Evolutionary conservation across 2,329 filamentous ascomycete genomes (phyloP).

Genomic region (Monosporascus sp.): DNA sequence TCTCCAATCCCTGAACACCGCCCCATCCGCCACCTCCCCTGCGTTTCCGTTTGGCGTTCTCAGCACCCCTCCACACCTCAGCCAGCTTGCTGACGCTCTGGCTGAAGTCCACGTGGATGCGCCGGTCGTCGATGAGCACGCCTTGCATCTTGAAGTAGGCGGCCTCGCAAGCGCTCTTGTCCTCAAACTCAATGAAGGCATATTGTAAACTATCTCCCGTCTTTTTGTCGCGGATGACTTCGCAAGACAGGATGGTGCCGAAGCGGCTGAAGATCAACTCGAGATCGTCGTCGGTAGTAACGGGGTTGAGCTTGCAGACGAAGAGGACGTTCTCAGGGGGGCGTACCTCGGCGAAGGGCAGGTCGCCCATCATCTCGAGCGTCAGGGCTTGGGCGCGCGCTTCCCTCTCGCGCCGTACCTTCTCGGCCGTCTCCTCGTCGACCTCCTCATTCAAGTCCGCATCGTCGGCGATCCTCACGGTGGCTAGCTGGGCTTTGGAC

Average conservation of each 20-base stretch:
- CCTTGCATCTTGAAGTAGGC: conserved; percentile 99
- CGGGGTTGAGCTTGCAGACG: conserved; percentile 96
- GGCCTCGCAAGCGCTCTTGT: conserved; percentile 86
- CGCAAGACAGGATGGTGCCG: conserved; percentile 89
- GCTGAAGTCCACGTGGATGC: conserved; percentile 97
- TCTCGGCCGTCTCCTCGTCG: conserved; percentile 77
- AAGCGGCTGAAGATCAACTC: conserved; percentile 97
- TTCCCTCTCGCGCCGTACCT: conserved; percentile 77
- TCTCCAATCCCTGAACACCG: conserved; percentile 81
- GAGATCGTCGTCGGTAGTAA: conserved; percentile 90
- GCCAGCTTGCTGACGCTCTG: conserved; percentile 88
- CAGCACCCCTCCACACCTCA: conserved; percentile 80
- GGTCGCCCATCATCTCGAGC: conserved; percentile 93
- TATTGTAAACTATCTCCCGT: conserved; percentile 96
- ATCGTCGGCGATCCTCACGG: conserved; percentile 86
- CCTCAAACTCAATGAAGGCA: conserved; percentile 94
- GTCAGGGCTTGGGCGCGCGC: conserved; percentile 91
- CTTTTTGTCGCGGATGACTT: conserved; percentile 90
- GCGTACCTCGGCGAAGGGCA: conserved; percentile 95
- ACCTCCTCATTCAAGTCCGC: conserved; percentile 66
- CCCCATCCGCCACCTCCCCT: conserved; percentile 72
- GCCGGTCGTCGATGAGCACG: conserved; percentile 91
- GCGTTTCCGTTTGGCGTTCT: conserved; percentile 69
- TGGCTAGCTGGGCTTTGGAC: conserved; percentile 79
- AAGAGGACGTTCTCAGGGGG: conserved; percentile 97